Conservation (phyloP, 2,329 filamentous ascomycete species). For the Aspergillus pseudonomiae region DNA sequence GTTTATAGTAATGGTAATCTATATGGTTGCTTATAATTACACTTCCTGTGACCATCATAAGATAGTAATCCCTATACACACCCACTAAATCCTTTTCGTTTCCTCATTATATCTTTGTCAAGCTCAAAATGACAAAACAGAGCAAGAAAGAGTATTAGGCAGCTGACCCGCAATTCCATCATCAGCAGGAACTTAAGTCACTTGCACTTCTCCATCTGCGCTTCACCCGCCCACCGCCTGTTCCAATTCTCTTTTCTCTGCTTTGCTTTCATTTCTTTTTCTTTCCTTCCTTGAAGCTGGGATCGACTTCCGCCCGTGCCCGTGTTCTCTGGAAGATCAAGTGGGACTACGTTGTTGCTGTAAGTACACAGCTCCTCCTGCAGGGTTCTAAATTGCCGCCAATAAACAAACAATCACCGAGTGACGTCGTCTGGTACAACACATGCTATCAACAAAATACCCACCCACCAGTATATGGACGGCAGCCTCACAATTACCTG, state of each 20-base stretch:
- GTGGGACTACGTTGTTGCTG: background rate
- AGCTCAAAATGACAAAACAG: background rate
- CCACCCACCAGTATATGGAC: background rate
- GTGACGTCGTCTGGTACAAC: slow-evolving; percentile 18
- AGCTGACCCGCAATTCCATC: slow-evolving; percentile 7
- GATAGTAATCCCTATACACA: background rate
- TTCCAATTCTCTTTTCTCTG: slow-evolving; percentile 9
- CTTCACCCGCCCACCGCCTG: slow-evolving; percentile 14
- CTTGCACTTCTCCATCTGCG: slow-evolving; percentile 4
- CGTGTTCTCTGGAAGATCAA: slow-evolving; percentile 1
- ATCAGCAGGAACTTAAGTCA: slow-evolving; percentile 6
- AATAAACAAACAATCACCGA: slow-evolving; percentile 15
- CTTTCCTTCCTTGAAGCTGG: background rate
- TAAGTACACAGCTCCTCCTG: background rate
- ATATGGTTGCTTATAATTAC: background rate
- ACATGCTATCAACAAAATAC: slow-evolving; percentile 8
- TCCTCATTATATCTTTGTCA: background rate
- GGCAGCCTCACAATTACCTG: slow-evolving; percentile 10
- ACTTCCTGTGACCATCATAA: background rate
- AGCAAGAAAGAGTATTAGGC: background rate
- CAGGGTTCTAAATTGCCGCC: background rate
- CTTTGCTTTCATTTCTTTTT: slow-evolving; percentile 4
- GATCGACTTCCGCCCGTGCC: background rate
- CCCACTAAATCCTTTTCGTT: background rate
- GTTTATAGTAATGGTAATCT: background rate